Conservation (phyloP, 2,329 filamentous ascomycete species). For the Hypoxylon sp. region DNA sequence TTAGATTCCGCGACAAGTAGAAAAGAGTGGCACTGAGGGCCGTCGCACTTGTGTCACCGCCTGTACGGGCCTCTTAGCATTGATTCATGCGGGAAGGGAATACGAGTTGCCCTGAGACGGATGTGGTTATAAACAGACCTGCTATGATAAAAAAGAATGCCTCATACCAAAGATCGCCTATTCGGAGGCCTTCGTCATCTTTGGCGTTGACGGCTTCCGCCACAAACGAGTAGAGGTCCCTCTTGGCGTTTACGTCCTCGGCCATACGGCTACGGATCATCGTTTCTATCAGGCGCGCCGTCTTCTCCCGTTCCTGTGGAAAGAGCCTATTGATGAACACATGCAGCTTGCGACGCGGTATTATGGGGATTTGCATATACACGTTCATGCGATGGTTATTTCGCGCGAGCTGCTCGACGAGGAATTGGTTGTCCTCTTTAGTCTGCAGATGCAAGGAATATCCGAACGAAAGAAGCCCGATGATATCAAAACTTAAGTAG, state of each 20-base stretch:
- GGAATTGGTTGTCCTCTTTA: conserved; percentile 21
- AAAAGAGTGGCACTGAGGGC: conserved; percentile 46
- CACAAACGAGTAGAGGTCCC: conserved; percentile 66
- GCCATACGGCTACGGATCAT: conserved; percentile 27
- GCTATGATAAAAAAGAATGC: conserved; percentile 39
- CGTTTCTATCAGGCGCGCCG: conserved; percentile 14
- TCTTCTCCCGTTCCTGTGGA: conserved; percentile 15
- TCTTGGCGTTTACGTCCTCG: conserved; percentile 51
- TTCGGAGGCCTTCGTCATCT: conserved; percentile 13
- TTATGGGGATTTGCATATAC: conserved; percentile 28
- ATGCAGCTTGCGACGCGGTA: conserved; percentile 10
- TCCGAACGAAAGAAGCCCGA: conserved; percentile 36
- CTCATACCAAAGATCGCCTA: conserved; percentile 39
- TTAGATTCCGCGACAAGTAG: conserved; percentile 47
- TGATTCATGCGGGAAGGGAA: neutral
- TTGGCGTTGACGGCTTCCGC: conserved; percentile 43
- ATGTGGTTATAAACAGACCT: conserved; percentile 19
- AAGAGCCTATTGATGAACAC: conserved; percentile 16
- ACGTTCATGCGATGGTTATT: conserved; percentile 25
- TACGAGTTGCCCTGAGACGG: too few relatives aligned
- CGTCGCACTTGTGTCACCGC: conserved; percentile 53
- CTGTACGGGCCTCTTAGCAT: conserved; percentile 46
- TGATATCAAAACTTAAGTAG: conserved; percentile 36
- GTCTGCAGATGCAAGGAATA: conserved; percentile 36
- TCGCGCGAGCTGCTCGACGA: conserved; percentile 6